Conservation (phyloP, 2,329 filamentous ascomycete species). For the Ophiostoma fasciatum region DNA sequence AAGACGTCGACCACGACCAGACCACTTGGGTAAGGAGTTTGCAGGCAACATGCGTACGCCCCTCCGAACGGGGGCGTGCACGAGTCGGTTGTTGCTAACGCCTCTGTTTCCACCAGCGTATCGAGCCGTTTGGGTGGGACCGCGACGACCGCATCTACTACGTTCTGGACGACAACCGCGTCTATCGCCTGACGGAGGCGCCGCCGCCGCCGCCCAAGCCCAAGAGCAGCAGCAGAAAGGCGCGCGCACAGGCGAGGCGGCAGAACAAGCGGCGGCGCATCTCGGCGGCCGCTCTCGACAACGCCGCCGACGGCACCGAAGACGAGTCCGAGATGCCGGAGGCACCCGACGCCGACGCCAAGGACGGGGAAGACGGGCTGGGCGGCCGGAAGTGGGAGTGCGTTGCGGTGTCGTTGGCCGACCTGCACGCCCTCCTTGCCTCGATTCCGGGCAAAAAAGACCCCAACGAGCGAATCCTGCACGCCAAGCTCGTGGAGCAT, state of each 20-base stretch:
- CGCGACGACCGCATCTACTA: constrained; percentile 74
- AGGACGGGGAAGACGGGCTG: constrained; percentile 41
- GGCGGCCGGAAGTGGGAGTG: constrained; percentile 83
- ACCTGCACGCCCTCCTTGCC: constrained; percentile 59
- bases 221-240: constrained; percentile 49
- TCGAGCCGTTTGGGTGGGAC: constrained; percentile 82
- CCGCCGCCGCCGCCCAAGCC: constrained; percentile 45
- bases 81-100: not conserved
- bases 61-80: no score
- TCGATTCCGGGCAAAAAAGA: constrained; percentile 64
- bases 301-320: constrained; percentile 23
- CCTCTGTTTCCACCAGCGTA: constrained; percentile 31
- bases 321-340: constrained; percentile 17
- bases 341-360: constrained; percentile 19
- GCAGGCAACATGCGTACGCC: no score
- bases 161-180: constrained; percentile 81
- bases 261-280: constrained; percentile 58
- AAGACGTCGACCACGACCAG: constrained; percentile 75
- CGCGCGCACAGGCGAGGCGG: constrained; percentile 48
- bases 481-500: constrained; percentile 57
- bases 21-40: constrained; percentile 62
- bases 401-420: constrained; percentile 63
- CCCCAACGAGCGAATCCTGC: constrained; percentile 67
- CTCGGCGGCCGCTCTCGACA: constrained; percentile 24
- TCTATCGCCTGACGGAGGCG: constrained; percentile 78